Conservation (phyloP, 306 rosid species). For the Vigna mungo region DNA sequence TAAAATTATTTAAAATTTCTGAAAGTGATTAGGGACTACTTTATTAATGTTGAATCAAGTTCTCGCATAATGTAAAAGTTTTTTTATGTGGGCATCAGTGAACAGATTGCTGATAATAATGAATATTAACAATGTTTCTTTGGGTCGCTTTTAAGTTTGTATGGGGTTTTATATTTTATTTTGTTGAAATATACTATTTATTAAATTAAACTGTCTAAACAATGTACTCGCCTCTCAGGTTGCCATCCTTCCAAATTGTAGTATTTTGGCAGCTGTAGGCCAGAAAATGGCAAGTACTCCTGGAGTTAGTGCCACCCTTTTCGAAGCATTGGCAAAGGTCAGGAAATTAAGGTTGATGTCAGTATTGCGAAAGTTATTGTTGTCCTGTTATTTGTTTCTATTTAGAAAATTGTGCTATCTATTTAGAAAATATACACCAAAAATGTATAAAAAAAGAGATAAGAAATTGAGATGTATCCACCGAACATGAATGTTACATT, state of each 20-base stretch:
- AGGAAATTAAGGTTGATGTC: constrained; percentile 34
- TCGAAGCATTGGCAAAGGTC: constrained; percentile 87
- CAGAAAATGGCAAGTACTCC: constrained; percentile 93
- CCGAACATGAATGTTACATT: neutral
- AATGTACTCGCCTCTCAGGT: constrained; percentile 56
- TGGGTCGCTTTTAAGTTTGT: too few relatives aligned
- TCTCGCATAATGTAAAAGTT: neutral
- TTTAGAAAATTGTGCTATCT: neutral
- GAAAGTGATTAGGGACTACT: neutral
- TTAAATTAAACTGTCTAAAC: constrained; percentile 12
- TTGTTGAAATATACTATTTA: too few relatives aligned
- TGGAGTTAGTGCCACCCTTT: constrained; percentile 86
- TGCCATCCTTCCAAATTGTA: constrained; percentile 72
- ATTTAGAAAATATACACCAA: neutral
- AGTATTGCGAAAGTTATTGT: neutral
- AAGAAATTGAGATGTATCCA: neutral
- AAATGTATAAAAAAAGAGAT: neutral
- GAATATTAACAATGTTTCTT: too few relatives aligned
- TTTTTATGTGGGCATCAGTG: too few relatives aligned
- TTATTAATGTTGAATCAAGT: neutral
- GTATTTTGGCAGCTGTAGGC: constrained; percentile 88
- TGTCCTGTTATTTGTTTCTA: neutral
- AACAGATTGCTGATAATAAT: too few relatives aligned
- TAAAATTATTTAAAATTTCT: neutral
- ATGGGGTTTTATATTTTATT: too few relatives aligned